Base-by-base conservation (phyloP, 2,329 filamentous ascomycete species). In the Fusarium compactum region DNA sequence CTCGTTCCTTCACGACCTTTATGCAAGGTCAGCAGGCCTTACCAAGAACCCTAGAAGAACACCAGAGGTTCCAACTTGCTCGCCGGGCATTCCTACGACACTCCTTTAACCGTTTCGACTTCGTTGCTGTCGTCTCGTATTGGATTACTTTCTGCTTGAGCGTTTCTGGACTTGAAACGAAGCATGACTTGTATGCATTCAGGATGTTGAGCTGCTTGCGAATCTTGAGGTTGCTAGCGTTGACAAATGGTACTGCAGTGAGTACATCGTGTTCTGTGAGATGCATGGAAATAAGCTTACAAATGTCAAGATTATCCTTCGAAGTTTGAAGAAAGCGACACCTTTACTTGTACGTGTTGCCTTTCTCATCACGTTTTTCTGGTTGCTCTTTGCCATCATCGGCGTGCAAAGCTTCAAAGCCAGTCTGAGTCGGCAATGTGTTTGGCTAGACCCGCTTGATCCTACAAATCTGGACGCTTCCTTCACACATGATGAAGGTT, bases 381-480 rank as follows among this genome's bases (percentile, higher is more conserved):
- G 96, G 96, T 87, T 99, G 44, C 83, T 98, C 14, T 99, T 99
- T 82, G 96, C 94, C 40, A 98, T 99, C 67, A 91, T 99, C 62
- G 97, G 96, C 8, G 92, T 99, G 24, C 97, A 99, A 79, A 97
- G 93, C 80, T 99, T 99, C 83, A 95, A 95, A 80, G 91, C 92
- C 11, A 95, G 92, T 78, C 81, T 95, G 25, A 89, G 88, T 71
- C 91, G 93, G 50, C 90, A 90, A 67, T 96, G 93, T 77, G 90
- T 94, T 30, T 96, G 92, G 92, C 80, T 92, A 53, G 90, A 93
- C 69, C 90, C 90, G 8, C 66, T 76, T 7, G 83, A 90, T 54
- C 90, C 82, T 76, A 84, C 80, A 69, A 90, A 85, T 51, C 75
- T 87, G 30, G 79, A 80, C 11, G 82, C 84, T 10, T 83, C 89